These are phyloP conservation scores for Plectosphaerella sp. DNA, from an alignment of 2,329 filamentous ascomycete genomes.

Conservation along the genomic window DNA sequence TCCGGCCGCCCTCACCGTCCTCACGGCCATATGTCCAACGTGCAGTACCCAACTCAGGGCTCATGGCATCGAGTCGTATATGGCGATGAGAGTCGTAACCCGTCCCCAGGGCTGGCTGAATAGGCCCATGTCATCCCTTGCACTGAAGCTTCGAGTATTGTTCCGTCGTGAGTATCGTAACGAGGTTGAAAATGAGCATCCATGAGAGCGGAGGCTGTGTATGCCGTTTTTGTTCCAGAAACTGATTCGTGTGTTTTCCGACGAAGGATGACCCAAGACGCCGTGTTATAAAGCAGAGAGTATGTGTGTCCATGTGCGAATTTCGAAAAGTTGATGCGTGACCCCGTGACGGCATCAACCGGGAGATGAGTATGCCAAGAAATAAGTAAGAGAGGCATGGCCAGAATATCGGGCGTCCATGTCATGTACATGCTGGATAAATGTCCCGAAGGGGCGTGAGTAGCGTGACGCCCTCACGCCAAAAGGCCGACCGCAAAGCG, in stretches of 20 bases:
- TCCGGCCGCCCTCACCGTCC: neutral
- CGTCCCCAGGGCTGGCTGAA: neutral
- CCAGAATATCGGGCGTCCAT: neutral
- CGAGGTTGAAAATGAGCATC: slow-evolving; percentile 7
- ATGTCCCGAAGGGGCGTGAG: neutral
- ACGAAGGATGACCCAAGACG: slow-evolving; percentile 20
- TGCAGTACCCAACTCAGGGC: neutral
- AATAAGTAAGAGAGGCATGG: neutral
- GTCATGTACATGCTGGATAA: neutral
- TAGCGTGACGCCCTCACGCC: neutral
- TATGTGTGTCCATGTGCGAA: slow-evolving; percentile 7
- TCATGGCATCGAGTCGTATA: neutral
- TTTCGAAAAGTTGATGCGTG: slow-evolving; percentile 10
- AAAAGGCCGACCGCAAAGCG: neutral
- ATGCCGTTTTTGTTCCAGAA: slow-evolving; percentile 18
- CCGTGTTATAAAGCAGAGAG: slow-evolving; percentile 14
- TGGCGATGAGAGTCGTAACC: neutral
- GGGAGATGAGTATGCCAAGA: slow-evolving; percentile 1
- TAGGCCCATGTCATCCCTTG: neutral
- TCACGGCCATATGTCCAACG: neutral
- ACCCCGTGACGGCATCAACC: neutral
- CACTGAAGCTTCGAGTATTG: neutral
- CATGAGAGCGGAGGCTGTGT: slow-evolving; percentile 9
- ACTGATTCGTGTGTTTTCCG: slow-evolving; percentile 14
- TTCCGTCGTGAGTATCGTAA: slow-evolving; percentile 13